Base-by-base conservation (phyloP, 805 yeast genomes). In the Huiozyma sinensis region DNA sequence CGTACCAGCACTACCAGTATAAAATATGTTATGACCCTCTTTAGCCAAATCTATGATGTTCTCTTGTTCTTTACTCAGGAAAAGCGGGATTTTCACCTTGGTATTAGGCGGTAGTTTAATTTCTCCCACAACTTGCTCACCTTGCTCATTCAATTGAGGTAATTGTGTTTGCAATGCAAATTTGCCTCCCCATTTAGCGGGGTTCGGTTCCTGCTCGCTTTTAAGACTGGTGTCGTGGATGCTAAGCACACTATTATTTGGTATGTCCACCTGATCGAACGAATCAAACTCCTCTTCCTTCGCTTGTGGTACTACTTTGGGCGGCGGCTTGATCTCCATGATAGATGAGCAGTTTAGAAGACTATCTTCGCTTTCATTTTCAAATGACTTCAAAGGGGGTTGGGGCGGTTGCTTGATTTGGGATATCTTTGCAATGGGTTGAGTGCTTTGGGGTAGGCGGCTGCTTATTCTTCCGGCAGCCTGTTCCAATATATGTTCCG, bases 1-100 rank as follows among this genome's bases (percentile, higher is more conserved):
- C 1, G 95, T 84, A 63, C 95, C 95, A 0, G 94, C 94, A 48
- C 84, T 75, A 44, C 95, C 95, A 0, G 98, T 92, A 60, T 85
- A 92, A 58, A 92, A 92, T 3, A 92, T 65, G 47, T 81, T 85
- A 12, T 69, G 65, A 0, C 94, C 88, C 24, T 68, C 57, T 38
- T 75, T 63, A 0, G 81, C 95, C 43, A 84, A 63, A 7, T 77
- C 74, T 8, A 85, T 70, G 24, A 92, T 77, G 41, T 72, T 64
- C 45, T 73, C 71, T 56, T 84, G 94, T 55, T 84, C 92, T 24
- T 70, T 70, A 50, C 78, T 72, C 7, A 76, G 55, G 6, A 59
- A 46, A 2, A 65, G 45, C 0, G 70, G 62, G 2, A 57, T 45
- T 3, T 60, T 59, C 1, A 55, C 51, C 39, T 59, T 60, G 0